Base-by-base conservation (phyloP, 139 green algal genomes). In the Haematococcus sp. region DNA sequence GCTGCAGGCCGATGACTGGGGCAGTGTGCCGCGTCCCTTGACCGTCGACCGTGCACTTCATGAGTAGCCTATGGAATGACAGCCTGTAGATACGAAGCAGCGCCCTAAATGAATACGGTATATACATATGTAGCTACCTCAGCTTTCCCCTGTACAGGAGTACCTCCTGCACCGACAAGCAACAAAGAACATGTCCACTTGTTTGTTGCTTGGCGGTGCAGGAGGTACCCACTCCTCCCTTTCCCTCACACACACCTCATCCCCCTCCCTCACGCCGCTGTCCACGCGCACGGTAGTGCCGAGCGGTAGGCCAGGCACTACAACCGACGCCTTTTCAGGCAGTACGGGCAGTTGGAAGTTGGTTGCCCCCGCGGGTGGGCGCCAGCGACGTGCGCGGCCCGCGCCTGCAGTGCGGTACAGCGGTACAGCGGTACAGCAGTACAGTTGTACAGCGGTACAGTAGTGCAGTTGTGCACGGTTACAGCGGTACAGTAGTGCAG, bases 191-290 rank as follows among this genome's bases (percentile, higher is more conserved):
- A n/a, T n/a, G n/a, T n/a, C n/a, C n/a, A n/a, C n/a, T n/a, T n/a
- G n/a, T n/a, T n/a, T n/a, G n/a, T n/a, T n/a, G n/a, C n/a, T n/a
- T n/a, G n/a, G n/a, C n/a, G n/a, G n/a, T n/a, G n/a, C n/a, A n/a
- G n/a, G n/a, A n/a, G n/a, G n/a, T n/a, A n/a, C n/a, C n/a, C 11
- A 49, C 11, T 49, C 7, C 11, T 49, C 11, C 11, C 40, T 49
- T 49, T 49, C 40, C 7, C 7, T 7, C 7, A 7, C 40, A 49
- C 86, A 82, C 33, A 94, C 84, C 25, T 78, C 73, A 65, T 86
- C 84, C 2, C 89, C 90, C 71, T 91, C 86, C 32, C 63, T 28
- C 58, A 95, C 87, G 2, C 90, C 90, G 54, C 83, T 92, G 78
- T 95, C 90, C 43, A 93, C 87, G 27, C 90, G 78, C 30, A 93